These are phyloP conservation scores for Sugiyamaella chiloensis DNA, from an alignment of 805 yeast genomes.

Conservation along the genomic window DNA sequence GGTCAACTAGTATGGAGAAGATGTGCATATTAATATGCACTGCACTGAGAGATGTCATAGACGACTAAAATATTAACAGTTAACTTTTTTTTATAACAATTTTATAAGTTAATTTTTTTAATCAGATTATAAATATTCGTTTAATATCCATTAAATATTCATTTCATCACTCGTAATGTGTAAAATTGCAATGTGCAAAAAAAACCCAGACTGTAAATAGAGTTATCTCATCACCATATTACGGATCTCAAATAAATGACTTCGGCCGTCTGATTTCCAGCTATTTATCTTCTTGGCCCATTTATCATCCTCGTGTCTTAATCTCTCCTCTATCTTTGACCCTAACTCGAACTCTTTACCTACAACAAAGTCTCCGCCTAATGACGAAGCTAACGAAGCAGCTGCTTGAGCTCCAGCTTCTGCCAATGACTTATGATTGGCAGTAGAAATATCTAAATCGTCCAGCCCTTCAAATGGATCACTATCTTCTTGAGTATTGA, in stretches of 20 bases:
- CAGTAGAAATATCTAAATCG: constrained; percentile 36
- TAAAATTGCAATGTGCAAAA: too few species aligned
- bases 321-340: constrained; percentile 25
- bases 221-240: constrained; percentile 31
- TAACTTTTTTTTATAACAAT: too few species aligned
- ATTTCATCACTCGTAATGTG: neutral
- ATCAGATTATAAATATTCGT: too few species aligned
- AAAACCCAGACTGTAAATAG: neutral
- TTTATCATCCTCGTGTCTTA: constrained; percentile 34
- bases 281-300: constrained; percentile 34
- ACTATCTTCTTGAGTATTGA: constrained; percentile 38
- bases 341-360: constrained; percentile 35
- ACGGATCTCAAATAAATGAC: constrained; percentile 34
- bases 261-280: constrained; percentile 31
- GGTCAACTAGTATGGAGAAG: too few species aligned
- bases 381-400: constrained; percentile 4
- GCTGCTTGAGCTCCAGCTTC: constrained; percentile 3
- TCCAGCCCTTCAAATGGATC: constrained; percentile 50
- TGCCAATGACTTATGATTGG: neutral
- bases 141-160: too few species aligned
- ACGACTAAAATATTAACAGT: too few species aligned
- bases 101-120: too few species aligned
- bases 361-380: constrained; percentile 27
- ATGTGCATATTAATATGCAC: too few species aligned
- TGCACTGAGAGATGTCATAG: too few species aligned